Evolutionary conservation across 352 stramenopile genomes (phyloP), one percentile per base, ranked within the genome.

Genomic region (Pythium biforme): DNA sequence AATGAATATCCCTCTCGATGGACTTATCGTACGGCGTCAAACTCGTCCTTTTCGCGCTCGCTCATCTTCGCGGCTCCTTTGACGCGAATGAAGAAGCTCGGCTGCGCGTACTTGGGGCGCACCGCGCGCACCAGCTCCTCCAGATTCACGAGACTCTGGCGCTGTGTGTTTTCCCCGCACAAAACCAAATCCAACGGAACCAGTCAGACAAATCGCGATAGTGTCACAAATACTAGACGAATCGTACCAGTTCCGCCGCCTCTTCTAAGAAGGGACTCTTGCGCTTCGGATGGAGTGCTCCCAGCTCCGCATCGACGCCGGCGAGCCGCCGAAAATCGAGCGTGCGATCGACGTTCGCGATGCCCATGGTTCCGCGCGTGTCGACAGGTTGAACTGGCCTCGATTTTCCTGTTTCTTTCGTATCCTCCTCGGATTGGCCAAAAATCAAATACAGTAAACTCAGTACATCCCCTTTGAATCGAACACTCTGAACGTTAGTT

Each of bases 1-100:
- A n/a, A n/a, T n/a, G n/a, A n/a, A n/a, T 8, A 26, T 26, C 4
- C 40, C 3, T 26, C n/a, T 2, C n/a, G 11, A 45, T 8, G 5
- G 14, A 19, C n/a, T 8, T 1, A 2, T 33, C 74, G 25, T 69
- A 92, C 83, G 23, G 74, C 71, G 62, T 92, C 83, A 55, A 92
- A 73, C 57, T 89, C 83, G 59, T 90, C 81, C 68, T 92, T 92
- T 49, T 90, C 78, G 43, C 70, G 61, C 72, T 91, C 81, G 40
- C 66, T 88, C 79, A 93, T 90, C 26, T 58, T 67, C 11, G 70
- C 64, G 12, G 3, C 45, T 39, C 75, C 78, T 73, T 88, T 88
- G 11, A 75, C 59, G 41, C 83, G 81, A 23, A 93, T 59, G 59
- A 88, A 88, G 11, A 64, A 62, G 55, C 82, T 89, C 14, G 81